Percentiles rank a stretch among this genome's conserved stretches.
Evolutionary conservation across 139 green algal genomes (phyloP).

Genomic region (Zygnema cylindricum): DNA sequence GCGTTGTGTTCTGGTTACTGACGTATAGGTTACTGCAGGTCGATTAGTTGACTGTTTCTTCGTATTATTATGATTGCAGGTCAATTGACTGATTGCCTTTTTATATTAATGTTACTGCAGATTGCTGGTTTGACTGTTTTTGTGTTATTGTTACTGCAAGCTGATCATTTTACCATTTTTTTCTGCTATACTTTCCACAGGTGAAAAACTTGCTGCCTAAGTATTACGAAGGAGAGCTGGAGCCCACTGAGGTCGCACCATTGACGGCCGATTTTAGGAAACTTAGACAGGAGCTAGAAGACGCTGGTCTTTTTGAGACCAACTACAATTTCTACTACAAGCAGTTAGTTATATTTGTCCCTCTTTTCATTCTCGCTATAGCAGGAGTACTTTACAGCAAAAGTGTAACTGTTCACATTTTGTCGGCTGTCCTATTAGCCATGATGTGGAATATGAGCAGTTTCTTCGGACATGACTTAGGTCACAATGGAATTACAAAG

Average conservation of each 20-base stretch:
- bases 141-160: too few relatives aligned
- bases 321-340: constrained; percentile 23
- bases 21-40: too few relatives aligned
- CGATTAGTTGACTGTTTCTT: too few relatives aligned
- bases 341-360: neutral
- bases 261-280: constrained; percentile 36
- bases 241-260: neutral
- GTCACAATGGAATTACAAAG: constrained; percentile 61
- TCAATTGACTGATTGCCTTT: too few relatives aligned
- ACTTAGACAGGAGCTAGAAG: constrained; percentile 19
- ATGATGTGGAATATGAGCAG: constrained; percentile 62
- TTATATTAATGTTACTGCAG: too few relatives aligned
- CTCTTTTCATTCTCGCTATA: constrained; percentile 3
- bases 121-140: too few relatives aligned
- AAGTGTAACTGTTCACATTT: constrained; percentile 28
- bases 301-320: constrained; percentile 34
- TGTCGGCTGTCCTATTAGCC: constrained; percentile 48
- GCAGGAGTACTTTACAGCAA: constrained; percentile 18
- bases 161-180: too few relatives aligned
- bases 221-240: constrained; percentile 47
- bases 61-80: too few relatives aligned
- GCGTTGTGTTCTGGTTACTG: too few relatives aligned
- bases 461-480: constrained; percentile 65
- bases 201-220: constrained; percentile 21
- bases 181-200: too few relatives aligned